These are phyloP conservation scores for Saccharomycopsis babjevae DNA, from an alignment of 805 yeast species.

Conservation along the genomic window DNA sequence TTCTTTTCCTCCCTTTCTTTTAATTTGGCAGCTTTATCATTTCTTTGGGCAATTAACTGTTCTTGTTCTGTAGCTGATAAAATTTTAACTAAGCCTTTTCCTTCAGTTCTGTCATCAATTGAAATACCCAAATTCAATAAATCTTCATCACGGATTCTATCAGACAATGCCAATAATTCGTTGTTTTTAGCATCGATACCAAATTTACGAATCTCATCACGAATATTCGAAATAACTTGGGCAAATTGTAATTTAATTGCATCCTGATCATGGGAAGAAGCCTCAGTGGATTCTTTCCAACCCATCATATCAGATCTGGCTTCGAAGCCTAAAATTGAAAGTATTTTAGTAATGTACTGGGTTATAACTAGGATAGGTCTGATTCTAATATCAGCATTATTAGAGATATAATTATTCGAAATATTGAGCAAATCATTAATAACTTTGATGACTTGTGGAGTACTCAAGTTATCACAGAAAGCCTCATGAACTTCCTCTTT, in stretches of 20 bases:
- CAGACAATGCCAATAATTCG: slow-evolving; percentile 60
- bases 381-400: slow-evolving; percentile 43
- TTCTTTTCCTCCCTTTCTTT: slow-evolving; percentile 48
- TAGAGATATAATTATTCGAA: slow-evolving; percentile 60
- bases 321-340: slow-evolving; percentile 68
- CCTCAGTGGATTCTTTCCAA: slow-evolving; percentile 45
- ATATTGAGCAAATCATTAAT: slow-evolving; percentile 60
- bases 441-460: slow-evolving; percentile 61
- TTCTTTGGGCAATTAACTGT: slow-evolving; percentile 42
- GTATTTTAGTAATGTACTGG: slow-evolving; percentile 58
- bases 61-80: slow-evolving; percentile 57
- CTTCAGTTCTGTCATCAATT: slow-evolving; percentile 77
- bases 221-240: slow-evolving; percentile 62
- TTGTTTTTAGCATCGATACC: slow-evolving; percentile 54
- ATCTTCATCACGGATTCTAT: slow-evolving; percentile 60
- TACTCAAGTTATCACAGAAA: slow-evolving; percentile 80
- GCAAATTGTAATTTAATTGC: slow-evolving; percentile 73
- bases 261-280: slow-evolving; percentile 33
- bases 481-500: slow-evolving; percentile 60
- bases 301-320: slow-evolving; percentile 64
- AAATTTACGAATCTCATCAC: slow-evolving; percentile 68
- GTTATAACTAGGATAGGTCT: slow-evolving; percentile 61
- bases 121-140: slow-evolving; percentile 70
- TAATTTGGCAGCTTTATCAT: slow-evolving; percentile 37
- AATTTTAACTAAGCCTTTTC: slow-evolving; percentile 70